Evolutionary conservation across 306 rosid species (phyloP).

Genomic region (Astragalus membranaceus): DNA sequence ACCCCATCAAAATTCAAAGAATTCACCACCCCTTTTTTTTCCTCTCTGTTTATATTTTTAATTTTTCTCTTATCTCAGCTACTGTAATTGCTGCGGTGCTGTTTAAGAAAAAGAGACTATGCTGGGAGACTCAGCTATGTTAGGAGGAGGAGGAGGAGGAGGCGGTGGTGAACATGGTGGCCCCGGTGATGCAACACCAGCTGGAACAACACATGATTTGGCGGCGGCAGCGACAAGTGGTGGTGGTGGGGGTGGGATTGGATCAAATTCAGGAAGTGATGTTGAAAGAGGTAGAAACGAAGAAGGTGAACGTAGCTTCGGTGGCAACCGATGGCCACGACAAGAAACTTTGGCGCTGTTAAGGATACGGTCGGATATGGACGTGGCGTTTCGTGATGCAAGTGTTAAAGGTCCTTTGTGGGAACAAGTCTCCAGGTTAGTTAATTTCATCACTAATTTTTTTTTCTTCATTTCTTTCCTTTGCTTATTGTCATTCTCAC

Average conservation of each 20-base stretch:
- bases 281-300: constrained; percentile 37
- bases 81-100: constrained; percentile 52
- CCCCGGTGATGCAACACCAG: constrained; percentile 38
- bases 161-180: constrained; percentile 25
- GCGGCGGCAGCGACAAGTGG: background rate
- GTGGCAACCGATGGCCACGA: constrained; percentile 93
- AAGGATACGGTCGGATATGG: constrained; percentile 90
- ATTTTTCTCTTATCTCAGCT: constrained; percentile 25
- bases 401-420: constrained; percentile 92
- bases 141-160: constrained; percentile 31
- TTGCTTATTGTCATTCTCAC: background rate
- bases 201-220: constrained; percentile 12
- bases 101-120: constrained; percentile 29
- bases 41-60: constrained; percentile 29
- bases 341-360: constrained; percentile 84
- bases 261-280: constrained; percentile 68
- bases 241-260: constrained; percentile 25
- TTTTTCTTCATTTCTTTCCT: background rate
- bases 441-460: background rate
- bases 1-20: constrained; percentile 43
- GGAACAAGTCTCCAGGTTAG: constrained; percentile 83
- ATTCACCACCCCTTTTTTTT: constrained; percentile 49
- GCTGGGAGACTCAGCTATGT: constrained; percentile 59
- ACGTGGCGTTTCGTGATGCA: constrained; percentile 78
- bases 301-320: constrained; percentile 67